Evolutionary conservation across 352 stramenopile species (phyloP).

Genomic region (Thalassiosira delicatula): DNA sequence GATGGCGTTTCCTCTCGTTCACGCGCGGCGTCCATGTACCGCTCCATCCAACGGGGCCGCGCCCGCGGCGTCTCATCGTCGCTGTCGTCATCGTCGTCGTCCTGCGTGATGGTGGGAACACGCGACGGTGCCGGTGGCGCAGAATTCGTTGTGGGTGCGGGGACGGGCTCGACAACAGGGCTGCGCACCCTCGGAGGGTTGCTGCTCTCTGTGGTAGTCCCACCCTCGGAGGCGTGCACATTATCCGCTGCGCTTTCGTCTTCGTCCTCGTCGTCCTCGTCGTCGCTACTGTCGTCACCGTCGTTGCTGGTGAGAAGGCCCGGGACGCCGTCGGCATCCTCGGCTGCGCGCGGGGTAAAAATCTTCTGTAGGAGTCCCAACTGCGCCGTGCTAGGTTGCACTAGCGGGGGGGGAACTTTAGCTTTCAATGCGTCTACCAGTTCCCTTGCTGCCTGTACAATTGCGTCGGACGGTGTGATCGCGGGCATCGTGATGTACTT

Average conservation of each 20-base stretch:
- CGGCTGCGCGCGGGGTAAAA: no score
- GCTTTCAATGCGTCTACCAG: background rate
- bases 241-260: background rate
- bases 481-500: slow-evolving; percentile 35
- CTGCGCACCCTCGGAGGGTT: background rate
- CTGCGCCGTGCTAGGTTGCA: background rate
- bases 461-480: slow-evolving; percentile 2
- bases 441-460: slow-evolving; percentile 12
- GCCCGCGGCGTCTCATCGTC: no score
- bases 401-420: background rate
- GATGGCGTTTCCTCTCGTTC: background rate
- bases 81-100: background rate
- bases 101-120: background rate
- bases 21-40: background rate
- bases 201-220: background rate
- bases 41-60: no score
- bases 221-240: background rate
- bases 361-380: background rate
- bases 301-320: no score
- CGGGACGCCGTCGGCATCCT: no score
- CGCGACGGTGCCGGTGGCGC: background rate
- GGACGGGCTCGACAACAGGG: slow-evolving; percentile 1
- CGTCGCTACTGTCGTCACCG: background rate
- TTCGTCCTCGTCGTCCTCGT: background rate
- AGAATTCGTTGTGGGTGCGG: background rate